Conservation (phyloP, 345 rosid species). For the Isatis tinctoria region DNA sequence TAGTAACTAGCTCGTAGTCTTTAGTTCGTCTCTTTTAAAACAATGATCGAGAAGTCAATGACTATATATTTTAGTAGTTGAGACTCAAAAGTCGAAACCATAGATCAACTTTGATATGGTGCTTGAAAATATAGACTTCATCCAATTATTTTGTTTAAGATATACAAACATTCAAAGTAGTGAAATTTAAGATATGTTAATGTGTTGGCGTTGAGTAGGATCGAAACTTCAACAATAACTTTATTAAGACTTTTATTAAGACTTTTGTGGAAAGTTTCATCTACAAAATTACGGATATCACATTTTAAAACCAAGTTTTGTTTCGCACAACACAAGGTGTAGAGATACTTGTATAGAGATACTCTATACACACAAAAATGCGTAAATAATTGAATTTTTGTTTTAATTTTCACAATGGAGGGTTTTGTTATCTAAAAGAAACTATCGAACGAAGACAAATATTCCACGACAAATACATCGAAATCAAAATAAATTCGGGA, state of each 20-base stretch:
- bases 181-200: slow-evolving; percentile 20
- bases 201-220: slow-evolving; percentile 28
- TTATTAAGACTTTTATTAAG: slow-evolving; percentile 8
- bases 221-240: slow-evolving; percentile 22
- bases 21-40: background rate
- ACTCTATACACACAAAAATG: background rate
- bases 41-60: slow-evolving; percentile 18
- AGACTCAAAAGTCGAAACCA: slow-evolving; percentile 1
- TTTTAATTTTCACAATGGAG: background rate
- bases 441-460: slow-evolving; percentile 4
- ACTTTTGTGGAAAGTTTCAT: slow-evolving; percentile 15
- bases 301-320: background rate
- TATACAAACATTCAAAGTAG: slow-evolving; percentile 18
- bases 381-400: background rate
- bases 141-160: slow-evolving; percentile 8
- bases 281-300: background rate
- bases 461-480: slow-evolving; percentile 26
- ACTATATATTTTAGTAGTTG: slow-evolving; percentile 6
- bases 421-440: background rate
- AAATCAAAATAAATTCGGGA: slow-evolving; percentile 19
- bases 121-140: slow-evolving; percentile 5
- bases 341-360: background rate
- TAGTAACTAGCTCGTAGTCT: slow-evolving; percentile 1
- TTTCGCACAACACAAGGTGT: background rate
- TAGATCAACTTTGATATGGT: slow-evolving; percentile 1